Percentiles rank a stretch among this genome's conserved stretches.
phyloP scores from a whole-genome alignment of 306 rosid genomes.

The Calophaca sinica region DNA sequence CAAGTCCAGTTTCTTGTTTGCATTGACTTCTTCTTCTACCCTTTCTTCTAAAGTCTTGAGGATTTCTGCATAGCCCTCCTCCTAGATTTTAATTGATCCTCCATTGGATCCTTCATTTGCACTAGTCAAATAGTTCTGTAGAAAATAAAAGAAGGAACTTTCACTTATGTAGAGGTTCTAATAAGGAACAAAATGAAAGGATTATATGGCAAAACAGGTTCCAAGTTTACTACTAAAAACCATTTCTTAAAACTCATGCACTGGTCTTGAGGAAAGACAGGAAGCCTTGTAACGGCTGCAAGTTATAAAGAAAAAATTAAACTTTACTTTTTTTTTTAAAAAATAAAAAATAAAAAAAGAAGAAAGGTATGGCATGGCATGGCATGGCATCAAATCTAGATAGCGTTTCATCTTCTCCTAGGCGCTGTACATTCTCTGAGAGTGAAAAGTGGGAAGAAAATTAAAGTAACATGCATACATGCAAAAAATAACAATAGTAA shows the following conservation, averaged over 20 bases:
- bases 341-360: neutral
- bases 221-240: constrained; percentile 35
- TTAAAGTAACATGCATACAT: constrained; percentile 54
- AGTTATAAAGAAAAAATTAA: constrained; percentile 47
- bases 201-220: constrained; percentile 5
- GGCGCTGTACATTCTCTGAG: constrained; percentile 59
- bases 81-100: constrained; percentile 46
- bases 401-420: constrained; percentile 51
- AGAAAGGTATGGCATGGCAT: constrained; percentile 40
- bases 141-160: constrained; percentile 5
- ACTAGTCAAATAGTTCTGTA: constrained; percentile 25
- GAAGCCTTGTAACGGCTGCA: constrained; percentile 47
- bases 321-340: neutral
- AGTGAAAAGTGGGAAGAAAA: constrained; percentile 51
- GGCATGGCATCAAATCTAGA: constrained; percentile 51
- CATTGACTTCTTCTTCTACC: constrained; percentile 42
- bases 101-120: constrained; percentile 55
- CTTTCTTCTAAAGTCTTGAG: constrained; percentile 49
- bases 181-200: constrained; percentile 19
- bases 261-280: constrained; percentile 27
- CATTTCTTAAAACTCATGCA: constrained; percentile 1
- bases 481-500: constrained; percentile 20
- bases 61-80: constrained; percentile 34
- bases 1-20: constrained; percentile 42
- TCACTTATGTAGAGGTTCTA: neutral